Conservation (phyloP, 495 filamentous ascomycete species). For the Physcia stellaris region DNA sequence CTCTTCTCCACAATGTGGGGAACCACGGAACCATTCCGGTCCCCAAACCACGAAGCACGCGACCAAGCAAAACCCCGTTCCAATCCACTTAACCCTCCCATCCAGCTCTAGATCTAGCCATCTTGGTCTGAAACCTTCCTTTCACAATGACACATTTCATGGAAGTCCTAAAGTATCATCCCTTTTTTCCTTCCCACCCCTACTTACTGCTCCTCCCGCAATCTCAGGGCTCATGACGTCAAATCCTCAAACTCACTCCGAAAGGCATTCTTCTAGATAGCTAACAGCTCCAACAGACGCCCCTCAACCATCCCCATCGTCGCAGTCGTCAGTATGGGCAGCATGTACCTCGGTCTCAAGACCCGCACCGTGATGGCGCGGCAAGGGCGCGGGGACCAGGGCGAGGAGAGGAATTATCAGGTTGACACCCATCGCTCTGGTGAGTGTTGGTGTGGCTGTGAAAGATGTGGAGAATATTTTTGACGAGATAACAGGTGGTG, state of each 20-base stretch:
- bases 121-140: too few relatives aligned
- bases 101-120: slow-evolving; percentile 32
- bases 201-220: neutral
- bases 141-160: too few relatives aligned
- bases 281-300: too few relatives aligned
- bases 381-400: neutral
- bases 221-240: neutral
- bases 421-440: slow-evolving; percentile 4
- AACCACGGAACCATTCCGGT: too few relatives aligned
- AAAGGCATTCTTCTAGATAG: too few relatives aligned
- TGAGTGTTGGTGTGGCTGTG: too few relatives aligned
- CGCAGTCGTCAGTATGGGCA: slow-evolving; percentile 10
- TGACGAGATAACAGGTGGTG: too few relatives aligned
- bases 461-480: too few relatives aligned
- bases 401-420: neutral
- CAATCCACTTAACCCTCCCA: slow-evolving; percentile 56
- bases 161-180: too few relatives aligned
- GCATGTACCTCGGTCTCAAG: slow-evolving; percentile 16
- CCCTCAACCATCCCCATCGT: slow-evolving; percentile 10
- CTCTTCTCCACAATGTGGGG: too few relatives aligned
- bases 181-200: neutral
- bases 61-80: slow-evolving; percentile 50
- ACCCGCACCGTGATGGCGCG: slow-evolving; percentile 5
- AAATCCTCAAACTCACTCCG: too few relatives aligned
- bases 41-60: slow-evolving; percentile 56